Percentiles rank a stretch among this genome's conserved stretches.
Conservation (phyloP, 2,329 filamentous ascomycete genomes). For the Cladosporium colombiae region DNA sequence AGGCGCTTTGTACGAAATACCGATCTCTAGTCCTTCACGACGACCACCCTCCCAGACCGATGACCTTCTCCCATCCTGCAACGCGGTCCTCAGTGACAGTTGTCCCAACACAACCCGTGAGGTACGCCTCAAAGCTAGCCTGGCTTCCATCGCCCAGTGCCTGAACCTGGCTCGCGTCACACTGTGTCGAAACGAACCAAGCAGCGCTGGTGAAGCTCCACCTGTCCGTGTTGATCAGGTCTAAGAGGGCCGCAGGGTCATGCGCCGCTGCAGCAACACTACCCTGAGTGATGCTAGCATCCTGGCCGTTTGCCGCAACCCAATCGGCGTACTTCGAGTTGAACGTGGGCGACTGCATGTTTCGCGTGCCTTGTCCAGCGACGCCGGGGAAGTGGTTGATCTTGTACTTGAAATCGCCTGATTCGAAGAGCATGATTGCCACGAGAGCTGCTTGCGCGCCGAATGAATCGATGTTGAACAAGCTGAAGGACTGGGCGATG, state of each 20-base stretch:
- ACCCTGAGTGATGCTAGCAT: conserved; percentile 29
- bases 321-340: conserved; percentile 58
- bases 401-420: conserved; percentile 69
- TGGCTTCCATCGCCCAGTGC: conserved; percentile 50
- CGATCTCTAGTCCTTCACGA: conserved; percentile 57
- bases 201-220: conserved; percentile 60
- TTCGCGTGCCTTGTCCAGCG: conserved; percentile 70
- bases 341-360: conserved; percentile 62
- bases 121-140: conserved; percentile 54
- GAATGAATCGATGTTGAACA: conserved; percentile 56
- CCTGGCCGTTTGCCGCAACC: conserved; percentile 39
- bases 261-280: conserved; percentile 23
- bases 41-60: conserved; percentile 29
- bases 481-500: conserved; percentile 58
- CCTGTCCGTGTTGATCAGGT: conserved; percentile 51
- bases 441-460: conserved; percentile 70
- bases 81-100: conserved; percentile 48
- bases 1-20: neutral
- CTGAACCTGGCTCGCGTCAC: conserved; percentile 45
- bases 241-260: conserved; percentile 50
- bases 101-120: conserved; percentile 57
- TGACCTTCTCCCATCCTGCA: conserved; percentile 53
- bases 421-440: conserved; percentile 71
- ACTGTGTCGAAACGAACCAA: conserved; percentile 63
- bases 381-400: conserved; percentile 63